Conservation (phyloP, 176 grass and related monocot species). For the Aegilops sharonensis region DNA sequence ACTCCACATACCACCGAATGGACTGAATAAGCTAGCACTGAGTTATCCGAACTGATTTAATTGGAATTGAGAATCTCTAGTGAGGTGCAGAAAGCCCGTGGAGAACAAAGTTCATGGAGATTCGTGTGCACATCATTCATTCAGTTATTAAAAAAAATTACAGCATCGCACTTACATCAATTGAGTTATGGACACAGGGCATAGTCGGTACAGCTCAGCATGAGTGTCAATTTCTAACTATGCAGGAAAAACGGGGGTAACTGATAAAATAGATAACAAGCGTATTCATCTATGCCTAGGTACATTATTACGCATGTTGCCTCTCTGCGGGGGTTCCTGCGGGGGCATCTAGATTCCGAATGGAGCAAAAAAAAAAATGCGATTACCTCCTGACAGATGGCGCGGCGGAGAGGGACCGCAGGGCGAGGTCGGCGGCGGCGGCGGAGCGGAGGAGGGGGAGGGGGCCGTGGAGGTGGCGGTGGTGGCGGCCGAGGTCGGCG, state of each 20-base stretch:
- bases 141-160: neutral
- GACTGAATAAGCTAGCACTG: neutral
- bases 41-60: neutral
- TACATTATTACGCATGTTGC: neutral
- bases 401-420: neutral
- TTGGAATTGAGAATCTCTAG: neutral
- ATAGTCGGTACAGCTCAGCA: neutral
- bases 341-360: neutral
- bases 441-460: constrained; percentile 4
- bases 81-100: neutral
- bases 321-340: neutral
- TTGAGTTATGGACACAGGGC: neutral
- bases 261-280: neutral
- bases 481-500: neutral
- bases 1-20: neutral
- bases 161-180: neutral
- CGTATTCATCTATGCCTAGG: neutral
- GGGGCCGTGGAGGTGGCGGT: neutral
- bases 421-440: neutral
- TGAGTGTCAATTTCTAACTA: neutral
- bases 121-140: neutral
- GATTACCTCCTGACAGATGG: constrained; percentile 25
- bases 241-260: neutral
- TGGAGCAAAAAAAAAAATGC: neutral
- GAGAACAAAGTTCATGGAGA: no score